phyloP scores from a whole-genome alignment of 2,329 filamentous ascomycete species.

The Acarospora socialis region DNA sequence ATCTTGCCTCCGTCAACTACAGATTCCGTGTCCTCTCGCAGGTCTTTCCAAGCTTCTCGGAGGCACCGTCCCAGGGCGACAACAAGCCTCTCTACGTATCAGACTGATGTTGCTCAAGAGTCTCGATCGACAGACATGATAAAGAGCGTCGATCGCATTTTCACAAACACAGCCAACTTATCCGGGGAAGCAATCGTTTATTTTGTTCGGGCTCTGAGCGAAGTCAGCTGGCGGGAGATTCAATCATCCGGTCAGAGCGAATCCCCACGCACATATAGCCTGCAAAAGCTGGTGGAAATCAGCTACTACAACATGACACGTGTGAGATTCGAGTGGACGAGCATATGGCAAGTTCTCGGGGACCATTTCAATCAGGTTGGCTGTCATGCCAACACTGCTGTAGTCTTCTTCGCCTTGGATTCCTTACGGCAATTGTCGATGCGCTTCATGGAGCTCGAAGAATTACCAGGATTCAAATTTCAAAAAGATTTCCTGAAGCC shows the following conservation, averaged over 20 bases:
- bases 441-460: conserved; percentile 97
- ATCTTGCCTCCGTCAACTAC: conserved; percentile 45
- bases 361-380: conserved; percentile 98
- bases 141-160: conserved; percentile 85
- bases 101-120: conserved; percentile 75
- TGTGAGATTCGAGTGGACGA: conserved; percentile 96
- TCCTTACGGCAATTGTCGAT: conserved; percentile 91
- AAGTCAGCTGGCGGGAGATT: conserved; percentile 98
- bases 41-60: conserved; percentile 46
- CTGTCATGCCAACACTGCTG: conserved; percentile 88
- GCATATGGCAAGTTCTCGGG: conserved; percentile 93
- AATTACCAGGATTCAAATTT: conserved; percentile 97
- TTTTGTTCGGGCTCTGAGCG: conserved; percentile 81
- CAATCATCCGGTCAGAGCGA: conserved; percentile 94
- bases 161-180: conserved; percentile 87
- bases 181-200: conserved; percentile 90
- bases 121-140: conserved; percentile 87
- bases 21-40: conserved; percentile 45
- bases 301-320: conserved; percentile 99
- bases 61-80: conserved; percentile 33
- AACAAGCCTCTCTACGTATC: conserved; percentile 41
- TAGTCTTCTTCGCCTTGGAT: conserved; percentile 95
- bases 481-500: conserved; percentile 98
- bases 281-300: conserved; percentile 97
- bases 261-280: conserved; percentile 86